Conservation (phyloP, 75 land plant species). For the Pinus taeda region DNA sequence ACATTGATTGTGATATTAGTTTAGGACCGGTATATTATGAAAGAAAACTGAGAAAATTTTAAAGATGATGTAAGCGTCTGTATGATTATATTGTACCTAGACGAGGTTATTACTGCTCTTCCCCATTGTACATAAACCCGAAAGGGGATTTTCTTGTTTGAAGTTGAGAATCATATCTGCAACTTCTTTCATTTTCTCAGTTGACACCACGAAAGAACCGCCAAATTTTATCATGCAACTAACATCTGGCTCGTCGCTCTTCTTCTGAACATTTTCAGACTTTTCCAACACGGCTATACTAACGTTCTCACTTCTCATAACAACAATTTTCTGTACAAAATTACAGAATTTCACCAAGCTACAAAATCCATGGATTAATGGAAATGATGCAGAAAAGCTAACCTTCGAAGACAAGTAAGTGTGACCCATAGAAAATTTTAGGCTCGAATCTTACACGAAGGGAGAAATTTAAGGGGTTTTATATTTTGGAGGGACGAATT, state of each 20-base stretch:
- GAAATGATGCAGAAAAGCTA: not conserved
- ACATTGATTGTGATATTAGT: no score
- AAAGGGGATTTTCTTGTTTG: conserved; percentile 73
- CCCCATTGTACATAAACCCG: conserved; percentile 98
- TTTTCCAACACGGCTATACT: conserved; percentile 28
- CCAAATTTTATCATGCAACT: conserved; percentile 96
- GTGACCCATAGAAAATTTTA: no score
- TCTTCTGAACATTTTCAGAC: conserved; percentile 7
- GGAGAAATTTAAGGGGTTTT: no score
- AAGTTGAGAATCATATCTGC: conserved; percentile 80
- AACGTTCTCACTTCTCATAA: conserved; percentile 16
- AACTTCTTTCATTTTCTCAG: conserved; percentile 91
- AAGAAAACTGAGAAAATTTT: no score
- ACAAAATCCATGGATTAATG: not conserved
- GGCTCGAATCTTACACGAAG: no score
- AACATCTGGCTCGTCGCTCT: conserved; percentile 24
- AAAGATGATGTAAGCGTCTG: no score
- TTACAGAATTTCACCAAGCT: not conserved
- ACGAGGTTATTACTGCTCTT: conserved; percentile 95
- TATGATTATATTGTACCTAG: conserved; percentile 27
- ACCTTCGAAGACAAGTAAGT: not conserved
- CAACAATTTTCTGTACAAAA: conserved; percentile 9
- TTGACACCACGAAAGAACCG: conserved; percentile 90
- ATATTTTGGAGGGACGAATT: no score
- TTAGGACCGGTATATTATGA: no score